Evolutionary conservation across 768 basidiomycete genomes (phyloP), one percentile per base, ranked within the genome.

Genomic region (Mycena venus): DNA sequence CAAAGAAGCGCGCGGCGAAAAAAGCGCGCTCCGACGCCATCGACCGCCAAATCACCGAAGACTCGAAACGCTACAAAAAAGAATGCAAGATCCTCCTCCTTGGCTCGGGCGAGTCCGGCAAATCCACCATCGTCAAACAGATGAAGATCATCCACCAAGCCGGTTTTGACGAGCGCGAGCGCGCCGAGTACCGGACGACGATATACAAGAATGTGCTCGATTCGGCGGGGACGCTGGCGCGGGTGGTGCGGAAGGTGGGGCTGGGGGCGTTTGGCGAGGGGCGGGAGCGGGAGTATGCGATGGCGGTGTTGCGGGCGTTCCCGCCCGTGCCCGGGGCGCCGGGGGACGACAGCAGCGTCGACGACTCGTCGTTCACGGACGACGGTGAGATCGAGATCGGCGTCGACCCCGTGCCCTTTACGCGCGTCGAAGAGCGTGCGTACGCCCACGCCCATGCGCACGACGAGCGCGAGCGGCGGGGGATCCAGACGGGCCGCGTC

Each of bases 131-230:
- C 55, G 71, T 72, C 19, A 72, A 72, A 58, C 71, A 95, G 82
- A 95, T 95, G 94, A 95, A 95, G 86, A 93, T 95, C 68, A 94
- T 95, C 51, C 92, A 95, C 80, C 93, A 94, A 80, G 90, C 90
- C 72, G 94, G 94, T 7, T 95, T 92, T 82, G 88, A 89, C 3
- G 80, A 81, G 25, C 88, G 91, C 4, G 94, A 94, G 79, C 88
- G 92, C 23, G 83, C 90, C 72, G 85, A 87, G 2, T 94, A 89
- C 84, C 86, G 91, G 40, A 84, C 88, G 6, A 90, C 90, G 29
- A 91, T 95, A 76, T 92, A 90, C 80, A 86, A 87, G 62, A 90
- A 94, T 81, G 88, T 94, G n/a, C 83, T 94, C 70, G 94, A 95
- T 74, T 91, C 91, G 14, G 94, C 93, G 0, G 92, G 93, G 74